Evolutionary conservation across 495 filamentous ascomycete species (phyloP).

Genomic region (Aspergillus ellipticus): DNA sequence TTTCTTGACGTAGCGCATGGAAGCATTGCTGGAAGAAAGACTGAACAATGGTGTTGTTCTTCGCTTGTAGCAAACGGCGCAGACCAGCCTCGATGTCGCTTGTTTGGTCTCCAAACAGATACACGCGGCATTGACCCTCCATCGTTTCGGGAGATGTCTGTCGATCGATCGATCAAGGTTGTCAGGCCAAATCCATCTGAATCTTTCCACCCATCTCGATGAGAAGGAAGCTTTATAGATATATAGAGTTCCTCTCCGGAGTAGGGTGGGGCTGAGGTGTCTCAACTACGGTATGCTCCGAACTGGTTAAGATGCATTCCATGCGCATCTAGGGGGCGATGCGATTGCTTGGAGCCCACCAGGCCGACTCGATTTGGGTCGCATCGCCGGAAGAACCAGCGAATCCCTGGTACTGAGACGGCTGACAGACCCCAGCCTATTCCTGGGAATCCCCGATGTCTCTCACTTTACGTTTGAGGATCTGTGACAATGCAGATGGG

Average conservation of each 20-base stretch:
- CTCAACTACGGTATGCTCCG: slow-evolving; percentile 10
- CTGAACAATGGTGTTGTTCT: slow-evolving; percentile 60
- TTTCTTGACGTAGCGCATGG: slow-evolving; percentile 60
- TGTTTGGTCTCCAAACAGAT: slow-evolving; percentile 78
- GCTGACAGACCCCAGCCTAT: neutral
- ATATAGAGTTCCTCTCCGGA: neutral
- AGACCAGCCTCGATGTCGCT: slow-evolving; percentile 66
- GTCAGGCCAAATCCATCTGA: neutral
- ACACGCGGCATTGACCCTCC: slow-evolving; percentile 33
- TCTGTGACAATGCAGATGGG: neutral
- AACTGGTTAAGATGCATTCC: slow-evolving; percentile 8
- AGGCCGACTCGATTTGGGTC: slow-evolving; percentile 7
- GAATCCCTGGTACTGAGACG: neutral
- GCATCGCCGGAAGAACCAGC: slow-evolving; percentile 9
- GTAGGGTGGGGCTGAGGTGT: slow-evolving; percentile 8
- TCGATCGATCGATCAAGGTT: neutral
- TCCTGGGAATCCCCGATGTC: neutral
- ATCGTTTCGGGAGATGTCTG: slow-evolving; percentile 18
- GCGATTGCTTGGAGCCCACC: neutral
- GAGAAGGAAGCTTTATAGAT: slow-evolving; percentile 14
- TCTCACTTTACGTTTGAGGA: neutral
- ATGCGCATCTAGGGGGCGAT: slow-evolving; percentile 3
- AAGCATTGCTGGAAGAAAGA: slow-evolving; percentile 62
- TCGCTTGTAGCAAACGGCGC: slow-evolving; percentile 55
- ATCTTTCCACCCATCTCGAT: neutral